Percentiles rank a stretch among this genome's conserved stretches.
Conservation (phyloP, 2,329 filamentous ascomycete genomes). For the Myrmaecium sp. region DNA sequence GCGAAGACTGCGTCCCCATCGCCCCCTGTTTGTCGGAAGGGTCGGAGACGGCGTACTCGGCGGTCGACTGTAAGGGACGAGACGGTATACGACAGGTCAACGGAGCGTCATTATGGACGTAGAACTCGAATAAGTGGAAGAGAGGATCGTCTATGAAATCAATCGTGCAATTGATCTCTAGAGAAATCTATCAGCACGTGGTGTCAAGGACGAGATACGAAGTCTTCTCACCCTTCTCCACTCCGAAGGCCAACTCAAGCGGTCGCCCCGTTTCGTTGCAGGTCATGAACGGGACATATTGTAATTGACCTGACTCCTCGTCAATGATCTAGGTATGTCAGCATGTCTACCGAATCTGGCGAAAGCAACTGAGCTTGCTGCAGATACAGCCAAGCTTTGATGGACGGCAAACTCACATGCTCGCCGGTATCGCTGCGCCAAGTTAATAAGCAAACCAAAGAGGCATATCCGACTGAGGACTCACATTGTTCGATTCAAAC, state of each 20-base stretch:
- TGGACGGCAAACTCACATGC: constrained; percentile 34
- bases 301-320: constrained; percentile 58
- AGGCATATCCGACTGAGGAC: constrained; percentile 6
- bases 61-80: constrained; percentile 39
- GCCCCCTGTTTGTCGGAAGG: constrained; percentile 16
- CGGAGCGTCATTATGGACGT: constrained; percentile 91
- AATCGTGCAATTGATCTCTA: constrained; percentile 70
- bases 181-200: background rate
- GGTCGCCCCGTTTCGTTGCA: constrained; percentile 78
- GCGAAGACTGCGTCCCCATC: constrained; percentile 13
- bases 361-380: background rate
- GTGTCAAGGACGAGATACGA: background rate
- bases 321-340: constrained; percentile 44
- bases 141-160: constrained; percentile 59
- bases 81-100: constrained; percentile 79
- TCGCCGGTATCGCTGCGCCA: constrained; percentile 64
- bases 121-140: constrained; percentile 89
- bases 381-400: background rate
- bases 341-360: background rate
- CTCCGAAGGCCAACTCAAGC: constrained; percentile 73
- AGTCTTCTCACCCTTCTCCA: constrained; percentile 35
- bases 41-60: constrained; percentile 21
- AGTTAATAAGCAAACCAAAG: constrained; percentile 5
- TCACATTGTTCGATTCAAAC: constrained; percentile 35
- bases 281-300: constrained; percentile 80